These are phyloP conservation scores for Hanseniaspora sp. DNA, from an alignment of 1,139 yeast genomes.

Conservation along the genomic window DNA sequence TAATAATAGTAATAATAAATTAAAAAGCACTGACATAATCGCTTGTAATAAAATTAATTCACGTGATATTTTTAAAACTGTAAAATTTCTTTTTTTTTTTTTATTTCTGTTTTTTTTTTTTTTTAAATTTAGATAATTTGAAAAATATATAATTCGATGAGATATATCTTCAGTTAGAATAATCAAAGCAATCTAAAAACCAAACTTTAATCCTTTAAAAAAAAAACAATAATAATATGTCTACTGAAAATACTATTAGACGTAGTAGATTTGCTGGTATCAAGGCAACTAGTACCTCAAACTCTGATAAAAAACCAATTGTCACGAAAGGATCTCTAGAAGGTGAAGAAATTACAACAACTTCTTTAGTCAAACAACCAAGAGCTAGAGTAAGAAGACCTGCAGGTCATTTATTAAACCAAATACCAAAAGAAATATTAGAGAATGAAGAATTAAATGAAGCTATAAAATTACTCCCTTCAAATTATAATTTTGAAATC, in stretches of 20 bases:
- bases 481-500: constrained; percentile 87
- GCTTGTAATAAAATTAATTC: not conserved
- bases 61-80: not conserved
- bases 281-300: constrained; percentile 21
- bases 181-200: too few relatives aligned
- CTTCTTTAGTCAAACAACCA: constrained; percentile 21
- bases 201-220: not conserved
- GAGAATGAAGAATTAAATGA: constrained; percentile 68
- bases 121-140: not conserved
- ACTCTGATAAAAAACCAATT: constrained; percentile 14
- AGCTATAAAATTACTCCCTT: constrained; percentile 70
- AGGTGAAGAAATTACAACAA: constrained; percentile 20
- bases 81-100: not conserved
- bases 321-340: constrained; percentile 18
- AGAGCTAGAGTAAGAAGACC: constrained; percentile 39
- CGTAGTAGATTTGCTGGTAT: constrained; percentile 39
- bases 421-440: constrained; percentile 80
- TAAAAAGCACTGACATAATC: not conserved
- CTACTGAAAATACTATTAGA: not conserved
- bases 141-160: not conserved
- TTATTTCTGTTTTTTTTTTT: not conserved
- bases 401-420: constrained; percentile 40
- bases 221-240: not conserved
- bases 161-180: too few relatives aligned
- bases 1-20: too few relatives aligned